Evolutionary conservation across 257 asterid genomes (phyloP), one percentile per base, ranked within the genome.

Genomic region (Nicotiana undulata): DNA sequence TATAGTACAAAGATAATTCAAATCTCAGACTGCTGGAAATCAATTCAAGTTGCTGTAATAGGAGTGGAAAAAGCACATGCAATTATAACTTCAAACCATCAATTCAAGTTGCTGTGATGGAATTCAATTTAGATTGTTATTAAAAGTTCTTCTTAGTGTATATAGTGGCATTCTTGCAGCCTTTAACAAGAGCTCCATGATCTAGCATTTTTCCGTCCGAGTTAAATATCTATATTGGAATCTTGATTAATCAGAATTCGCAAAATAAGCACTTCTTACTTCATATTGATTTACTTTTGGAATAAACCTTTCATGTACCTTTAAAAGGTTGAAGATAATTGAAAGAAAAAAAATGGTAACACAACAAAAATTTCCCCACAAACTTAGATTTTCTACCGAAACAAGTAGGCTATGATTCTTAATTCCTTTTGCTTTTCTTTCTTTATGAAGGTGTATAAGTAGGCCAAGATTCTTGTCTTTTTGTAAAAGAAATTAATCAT

Each of bases 401-500:
- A 67, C 29, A 67, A 67, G 46, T 67, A 67, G 53, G 29, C 53
- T n/a, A 18, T 68, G 32, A 68, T 68, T 68, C 56, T 37, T 12
- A 34, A 66, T 66, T 68, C 56, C 32, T 9, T 37, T 68, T 20
- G n/a, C 28, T 40, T 67, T 40, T 26, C 28, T 40, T 40, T n/a
- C 28, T n/a, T 37, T 40, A 20, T 11, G n/a, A 68, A 68, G 56
- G 56, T 40, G 32, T 40, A 40, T 72, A 46, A 17, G 59, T 24
- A 72, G 60, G 77, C 40, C 49, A 72, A 72, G 60, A 72, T 72
- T 72, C 77, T 46, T 46, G 60, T 22, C 77, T 72, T 46, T 46
- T 72, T 22, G 22, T 22, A 46, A 72, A 72, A 72, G 37, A 72
- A 22, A 44, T n/a, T n/a, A n/a, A n/a, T 5, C 3, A 12, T 72